phyloP scores from a whole-genome alignment of 73 alveolate species.

The Blepharisma japonicum region DNA sequence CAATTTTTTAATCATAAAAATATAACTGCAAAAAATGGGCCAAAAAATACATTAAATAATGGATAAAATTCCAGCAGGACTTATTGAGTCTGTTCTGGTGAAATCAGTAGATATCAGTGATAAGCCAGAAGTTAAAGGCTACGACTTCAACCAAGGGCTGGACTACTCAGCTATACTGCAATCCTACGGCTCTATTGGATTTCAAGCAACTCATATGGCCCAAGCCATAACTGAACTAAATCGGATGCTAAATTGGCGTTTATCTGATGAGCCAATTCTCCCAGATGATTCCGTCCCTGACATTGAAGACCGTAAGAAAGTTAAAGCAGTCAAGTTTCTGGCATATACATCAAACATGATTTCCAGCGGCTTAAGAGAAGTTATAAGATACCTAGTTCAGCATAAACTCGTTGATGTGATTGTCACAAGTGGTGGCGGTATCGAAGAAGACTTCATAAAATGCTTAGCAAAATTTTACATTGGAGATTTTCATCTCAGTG shows the following conservation, averaged over 20 bases:
- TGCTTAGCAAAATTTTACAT: slow-evolving; percentile 82
- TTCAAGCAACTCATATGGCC: slow-evolving; percentile 84
- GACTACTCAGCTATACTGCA: slow-evolving; percentile 52
- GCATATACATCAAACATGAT: slow-evolving; percentile 98
- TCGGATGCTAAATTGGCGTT: slow-evolving; percentile 93
- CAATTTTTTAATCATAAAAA: too few species aligned
- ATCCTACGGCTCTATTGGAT: slow-evolving; percentile 55
- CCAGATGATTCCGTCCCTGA: slow-evolving; percentile 53
- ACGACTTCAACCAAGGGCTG: slow-evolving; percentile 95
- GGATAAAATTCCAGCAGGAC: too few species aligned
- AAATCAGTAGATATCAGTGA: too few species aligned
- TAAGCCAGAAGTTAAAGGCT: slow-evolving; percentile 72
- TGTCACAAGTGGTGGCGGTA: slow-evolving; percentile 98
- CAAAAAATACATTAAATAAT: too few species aligned
- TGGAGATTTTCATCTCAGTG: slow-evolving; percentile 91
- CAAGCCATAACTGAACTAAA: slow-evolving; percentile 86
- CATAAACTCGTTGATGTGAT: slow-evolving; percentile 93
- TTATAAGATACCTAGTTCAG: slow-evolving; percentile 91
- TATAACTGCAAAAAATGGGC: too few species aligned
- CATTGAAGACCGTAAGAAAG: slow-evolving; percentile 54
- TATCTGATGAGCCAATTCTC: slow-evolving; percentile 84
- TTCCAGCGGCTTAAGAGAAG: slow-evolving; percentile 94
- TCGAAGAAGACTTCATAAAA: slow-evolving; percentile 97
- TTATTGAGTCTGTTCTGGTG: too few species aligned
- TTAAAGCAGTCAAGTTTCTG: slow-evolving; percentile 90